Conservation (phyloP, 2,329 filamentous ascomycete genomes). For the Penicillium sp. region DNA sequence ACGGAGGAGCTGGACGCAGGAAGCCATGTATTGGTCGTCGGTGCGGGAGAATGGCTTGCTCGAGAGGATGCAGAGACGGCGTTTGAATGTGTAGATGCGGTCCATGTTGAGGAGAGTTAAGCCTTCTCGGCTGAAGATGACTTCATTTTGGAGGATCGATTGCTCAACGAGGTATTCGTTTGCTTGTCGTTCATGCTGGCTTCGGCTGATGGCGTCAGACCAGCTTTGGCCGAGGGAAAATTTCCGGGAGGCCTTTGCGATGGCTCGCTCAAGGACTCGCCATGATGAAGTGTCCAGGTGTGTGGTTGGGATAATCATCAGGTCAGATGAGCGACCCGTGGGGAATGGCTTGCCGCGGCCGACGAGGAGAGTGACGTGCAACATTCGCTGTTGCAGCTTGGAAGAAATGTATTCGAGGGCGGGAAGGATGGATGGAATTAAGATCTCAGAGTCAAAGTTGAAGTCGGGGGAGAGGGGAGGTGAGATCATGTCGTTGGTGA, state of each 20-base stretch:
- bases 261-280: slow-evolving; percentile 37
- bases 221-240: slow-evolving; percentile 45
- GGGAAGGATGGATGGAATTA: slow-evolving; percentile 41
- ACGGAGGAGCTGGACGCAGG: slow-evolving; percentile 46
- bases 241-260: slow-evolving; percentile 42
- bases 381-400: slow-evolving; percentile 43
- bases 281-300: slow-evolving; percentile 35
- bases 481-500: slow-evolving; percentile 48
- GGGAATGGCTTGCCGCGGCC: slow-evolving; percentile 45
- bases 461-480: slow-evolving; percentile 44
- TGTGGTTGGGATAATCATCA: slow-evolving; percentile 44
- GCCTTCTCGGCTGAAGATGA: slow-evolving; percentile 50
- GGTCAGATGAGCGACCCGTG: slow-evolving; percentile 42
- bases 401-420: slow-evolving; percentile 47
- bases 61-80: slow-evolving; percentile 45
- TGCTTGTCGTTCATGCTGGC: slow-evolving; percentile 38
- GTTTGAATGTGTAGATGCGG: slow-evolving; percentile 51
- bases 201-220: slow-evolving; percentile 42
- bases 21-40: slow-evolving; percentile 41
- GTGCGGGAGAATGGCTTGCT: slow-evolving; percentile 28
- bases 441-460: slow-evolving; percentile 42
- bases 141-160: slow-evolving; percentile 50
- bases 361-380: slow-evolving; percentile 47
- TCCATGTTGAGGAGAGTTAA: slow-evolving; percentile 50
- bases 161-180: slow-evolving; percentile 48